Evolutionary conservation across 345 rosid species (phyloP), one percentile per base, ranked within the genome.

Genomic region (Carallia brachiata): DNA sequence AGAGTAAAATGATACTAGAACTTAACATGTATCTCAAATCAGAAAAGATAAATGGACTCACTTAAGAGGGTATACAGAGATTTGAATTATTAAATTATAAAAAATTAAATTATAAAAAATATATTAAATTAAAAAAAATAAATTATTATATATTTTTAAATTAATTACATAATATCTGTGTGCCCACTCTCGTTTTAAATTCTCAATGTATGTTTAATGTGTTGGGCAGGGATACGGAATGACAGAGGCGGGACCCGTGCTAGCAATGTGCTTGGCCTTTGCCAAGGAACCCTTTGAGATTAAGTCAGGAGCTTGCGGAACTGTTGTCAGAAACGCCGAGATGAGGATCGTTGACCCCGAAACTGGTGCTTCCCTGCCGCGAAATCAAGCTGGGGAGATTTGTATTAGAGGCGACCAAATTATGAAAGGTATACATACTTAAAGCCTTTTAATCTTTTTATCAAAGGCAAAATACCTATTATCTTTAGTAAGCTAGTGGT

Each of bases 161-260:
- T 23, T 23, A 23, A 23, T 23, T 23, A 23, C 23, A 0, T 23
- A 0, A 23, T 23, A 23, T 23, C 23, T 23, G 23, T 23, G 23
- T 23, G n/a, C 23, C 23, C 23, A 23, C 23, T 23, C 23, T 23
- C 23, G 0, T 23, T 23, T 23, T 0, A 23, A 23, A 23, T 32
- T 32, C 50, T 44, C 17, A 44, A 44, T 44, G 16, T 9, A 56
- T 23, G 2, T 18, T 27, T 27, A 1, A 44, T 1, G 17, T 44
- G 16, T 3, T 56, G 15, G 52, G 54, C 67, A 92, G 98, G 93
- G 97, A 3, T 93, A 93, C 60, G 98, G 98, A 37, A 91, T 91
- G 98, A 94, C 98, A 0, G 97, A 94, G 81, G 92, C 97, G 3
- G 97, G 97, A 18, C 95, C 95, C 1, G 92, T 93, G 31, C 75